These are phyloP conservation scores for Lodderomyces parapsilosis DNA, from an alignment of 1,139 yeast genomes.

Conservation along the genomic window DNA sequence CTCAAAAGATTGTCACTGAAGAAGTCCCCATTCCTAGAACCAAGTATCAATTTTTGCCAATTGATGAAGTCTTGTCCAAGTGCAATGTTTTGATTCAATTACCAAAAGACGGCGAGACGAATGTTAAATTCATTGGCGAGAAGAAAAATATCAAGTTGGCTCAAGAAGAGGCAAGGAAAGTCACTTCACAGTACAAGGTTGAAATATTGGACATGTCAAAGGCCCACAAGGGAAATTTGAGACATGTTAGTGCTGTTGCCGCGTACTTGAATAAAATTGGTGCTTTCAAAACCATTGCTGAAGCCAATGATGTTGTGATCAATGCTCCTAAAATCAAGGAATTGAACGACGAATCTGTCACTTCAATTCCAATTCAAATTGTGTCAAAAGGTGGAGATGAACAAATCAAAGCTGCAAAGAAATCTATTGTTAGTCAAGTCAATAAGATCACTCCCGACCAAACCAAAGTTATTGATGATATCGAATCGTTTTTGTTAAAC, in stretches of 20 bases:
- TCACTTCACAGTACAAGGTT: constrained; percentile 49
- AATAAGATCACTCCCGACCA: constrained; percentile 71
- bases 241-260: constrained; percentile 75
- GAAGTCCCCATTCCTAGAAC: constrained; percentile 44
- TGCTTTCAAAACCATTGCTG: constrained; percentile 45
- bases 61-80: constrained; percentile 47
- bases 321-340: constrained; percentile 49
- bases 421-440: constrained; percentile 68
- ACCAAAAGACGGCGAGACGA: constrained; percentile 46
- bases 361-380: constrained; percentile 43
- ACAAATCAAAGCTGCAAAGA: constrained; percentile 49
- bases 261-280: constrained; percentile 59
- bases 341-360: constrained; percentile 19
- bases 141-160: constrained; percentile 57
- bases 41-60: constrained; percentile 48
- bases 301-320: constrained; percentile 50
- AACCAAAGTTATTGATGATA: constrained; percentile 57
- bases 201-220: constrained; percentile 77
- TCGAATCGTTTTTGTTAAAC: constrained; percentile 65
- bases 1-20: constrained; percentile 32
- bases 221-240: constrained; percentile 79
- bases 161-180: constrained; percentile 54
- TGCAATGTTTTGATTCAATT: constrained; percentile 61
- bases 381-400: constrained; percentile 37
- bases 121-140: constrained; percentile 67